Percentiles rank a stretch among this genome's conserved stretches.
These are phyloP conservation scores for Taphrina confusa DNA, from an alignment of 1,139 yeast species.

Conservation along the genomic window DNA sequence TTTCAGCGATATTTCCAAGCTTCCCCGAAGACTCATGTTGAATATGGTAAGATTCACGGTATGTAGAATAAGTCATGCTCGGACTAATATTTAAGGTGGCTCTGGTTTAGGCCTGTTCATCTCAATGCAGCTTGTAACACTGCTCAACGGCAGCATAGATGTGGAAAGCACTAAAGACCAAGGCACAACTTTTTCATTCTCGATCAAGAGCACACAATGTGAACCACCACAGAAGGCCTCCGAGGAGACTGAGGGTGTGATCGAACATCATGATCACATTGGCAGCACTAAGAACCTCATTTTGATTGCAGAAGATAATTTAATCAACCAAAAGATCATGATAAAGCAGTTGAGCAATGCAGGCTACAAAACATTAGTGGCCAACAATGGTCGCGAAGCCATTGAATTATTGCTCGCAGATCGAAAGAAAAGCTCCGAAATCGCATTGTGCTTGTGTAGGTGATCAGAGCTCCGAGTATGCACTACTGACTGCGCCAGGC, in stretches of 20 bases:
- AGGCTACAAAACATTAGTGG: slow-evolving; percentile 78
- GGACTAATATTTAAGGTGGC: slow-evolving; percentile 58
- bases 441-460: slow-evolving; percentile 6
- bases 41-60: background rate
- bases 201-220: background rate
- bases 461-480: no score
- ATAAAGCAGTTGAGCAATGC: slow-evolving; percentile 78
- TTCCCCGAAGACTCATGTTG: slow-evolving; percentile 19
- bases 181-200: slow-evolving; percentile 27
- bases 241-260: background rate
- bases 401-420: slow-evolving; percentile 14
- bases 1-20: slow-evolving; percentile 63
- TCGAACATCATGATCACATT: background rate
- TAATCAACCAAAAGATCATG: slow-evolving; percentile 87
- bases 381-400: slow-evolving; percentile 79
- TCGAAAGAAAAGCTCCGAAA: background rate
- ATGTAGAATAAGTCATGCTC: slow-evolving; percentile 55
- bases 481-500: background rate
- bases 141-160: slow-evolving; percentile 28
- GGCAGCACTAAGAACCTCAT: background rate
- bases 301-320: slow-evolving; percentile 88
- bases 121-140: slow-evolving; percentile 22
- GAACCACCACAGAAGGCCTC: slow-evolving; percentile 3
- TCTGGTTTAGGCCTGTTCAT: slow-evolving; percentile 56
- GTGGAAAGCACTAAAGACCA: slow-evolving; percentile 17